Base-by-base conservation (phyloP, 768 basidiomycete species). In the Tricholoma hemisulphureum region DNA sequence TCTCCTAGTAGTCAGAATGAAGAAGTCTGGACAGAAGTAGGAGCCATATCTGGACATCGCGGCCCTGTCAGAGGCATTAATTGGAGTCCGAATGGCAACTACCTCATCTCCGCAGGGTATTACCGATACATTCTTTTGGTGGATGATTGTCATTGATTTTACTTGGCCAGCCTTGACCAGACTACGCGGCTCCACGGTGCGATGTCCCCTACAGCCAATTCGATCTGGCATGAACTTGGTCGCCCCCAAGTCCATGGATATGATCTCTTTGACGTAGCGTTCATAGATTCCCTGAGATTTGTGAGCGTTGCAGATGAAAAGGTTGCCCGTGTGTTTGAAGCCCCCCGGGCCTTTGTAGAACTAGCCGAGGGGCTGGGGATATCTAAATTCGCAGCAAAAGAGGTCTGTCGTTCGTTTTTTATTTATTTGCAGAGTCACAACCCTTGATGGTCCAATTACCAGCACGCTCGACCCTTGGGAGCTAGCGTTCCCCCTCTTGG, bases 171-270 rank as follows among this genome's bases (percentile, higher is more conserved):
- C 37, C 73, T 88, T 53, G 97, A 99, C 65, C 95, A 97, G 73
- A 97, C 95, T 0, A 88, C 93, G 1, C 85, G 97, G 14, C 83
- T 98, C 58, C 94, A 98, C 66, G 93, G 85, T 0, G 79, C 84
- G 23, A 68, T 77, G 11, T 52, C 55, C 21, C 18, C 21, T 21
- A 46, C 60, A n/a, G 58, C 59, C 1, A 28, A 54, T 9, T 46
- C 60, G 31, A 58, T 61, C 8, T 96, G 94, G 94, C 89, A 90
- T 64, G 97, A 99, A 68, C 77, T 98, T 24, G 84, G 83, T 24
- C 86, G 97, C 3, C 97, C 97, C 18, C 97, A 99, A 71, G 87
- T 98, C 16, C 97, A 99, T 73, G 97, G 97, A 6, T 98, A 98
- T 70, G 95, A 98, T 66, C 75, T 98, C 34, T 77, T 95, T 16